Conservation (phyloP, 2,329 filamentous ascomycete species). For the Coniochaeta sp. region DNA sequence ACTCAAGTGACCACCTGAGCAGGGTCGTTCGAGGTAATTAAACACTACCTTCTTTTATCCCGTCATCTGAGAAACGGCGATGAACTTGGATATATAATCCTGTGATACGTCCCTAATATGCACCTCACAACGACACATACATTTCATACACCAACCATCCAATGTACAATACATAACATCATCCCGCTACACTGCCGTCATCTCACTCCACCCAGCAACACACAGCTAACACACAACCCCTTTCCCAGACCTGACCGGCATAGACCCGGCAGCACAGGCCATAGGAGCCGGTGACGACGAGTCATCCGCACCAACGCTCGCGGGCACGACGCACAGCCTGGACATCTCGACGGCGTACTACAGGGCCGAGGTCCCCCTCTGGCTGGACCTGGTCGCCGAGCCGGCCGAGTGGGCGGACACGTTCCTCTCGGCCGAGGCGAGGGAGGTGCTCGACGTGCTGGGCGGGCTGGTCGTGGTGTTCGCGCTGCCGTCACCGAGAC, state of each 20-base stretch:
- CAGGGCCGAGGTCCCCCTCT: slow-evolving; percentile 51
- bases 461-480: slow-evolving; percentile 54
- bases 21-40: slow-evolving; percentile 45
- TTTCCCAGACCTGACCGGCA: not conserved
- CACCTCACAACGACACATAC: too few species aligned
- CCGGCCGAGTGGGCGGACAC: slow-evolving; percentile 47
- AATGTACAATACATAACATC: too few species aligned
- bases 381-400: slow-evolving; percentile 54
- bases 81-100: not conserved
- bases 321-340: slow-evolving; percentile 52
- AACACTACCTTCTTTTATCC: not conserved
- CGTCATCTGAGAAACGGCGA: slow-evolving; percentile 11
- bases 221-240: not conserved
- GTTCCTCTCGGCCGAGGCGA: slow-evolving; percentile 54
- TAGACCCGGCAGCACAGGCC: not conserved
- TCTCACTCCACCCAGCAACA: not conserved
- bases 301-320: slow-evolving; percentile 32
- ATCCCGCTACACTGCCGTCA: not conserved
- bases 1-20: slow-evolving; percentile 36
- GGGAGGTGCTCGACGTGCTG: slow-evolving; percentile 53
- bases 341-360: slow-evolving; percentile 54
- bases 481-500: slow-evolving; percentile 20
- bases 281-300: slow-evolving; percentile 9
- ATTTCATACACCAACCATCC: too few species aligned
- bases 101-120: too few species aligned